Evolutionary conservation across 1,284 basidiomycete genomes (phyloP).

Genomic region (Athelia sp.): DNA sequence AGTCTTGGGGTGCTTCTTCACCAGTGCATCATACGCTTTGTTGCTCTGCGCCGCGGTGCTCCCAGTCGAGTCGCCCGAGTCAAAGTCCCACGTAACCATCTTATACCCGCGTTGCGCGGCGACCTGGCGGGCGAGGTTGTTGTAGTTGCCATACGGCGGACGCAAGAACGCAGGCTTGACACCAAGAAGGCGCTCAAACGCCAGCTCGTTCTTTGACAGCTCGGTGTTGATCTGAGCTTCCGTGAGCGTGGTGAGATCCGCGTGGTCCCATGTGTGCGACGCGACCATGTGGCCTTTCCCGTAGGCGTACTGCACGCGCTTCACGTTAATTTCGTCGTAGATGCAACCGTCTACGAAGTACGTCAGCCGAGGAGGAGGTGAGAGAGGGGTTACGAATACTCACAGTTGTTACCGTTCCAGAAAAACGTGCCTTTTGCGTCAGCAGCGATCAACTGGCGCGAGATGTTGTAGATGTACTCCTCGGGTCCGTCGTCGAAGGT

Average conservation of each 20-base stretch:
- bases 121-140: slow-evolving; percentile 41
- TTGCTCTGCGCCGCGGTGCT: slow-evolving; percentile 23
- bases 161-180: slow-evolving; percentile 42
- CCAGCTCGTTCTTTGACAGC: slow-evolving; percentile 10
- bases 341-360: slow-evolving; percentile 44
- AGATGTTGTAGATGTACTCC: slow-evolving; percentile 12
- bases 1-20: slow-evolving; percentile 1
- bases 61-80: slow-evolving; percentile 32
- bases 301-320: slow-evolving; percentile 26
- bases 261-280: slow-evolving; percentile 19
- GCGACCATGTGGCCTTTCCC: slow-evolving; percentile 16
- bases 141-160: slow-evolving; percentile 46
- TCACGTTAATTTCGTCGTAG: slow-evolving; percentile 31
- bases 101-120: slow-evolving; percentile 34
- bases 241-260: slow-evolving; percentile 9
- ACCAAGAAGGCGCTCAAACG: slow-evolving; percentile 17
- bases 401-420: slow-evolving; percentile 34
- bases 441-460: slow-evolving; percentile 29
- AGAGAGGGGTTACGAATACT: slow-evolving; percentile 3
- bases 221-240: slow-evolving; percentile 10
- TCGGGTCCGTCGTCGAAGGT: background rate
- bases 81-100: slow-evolving; percentile 39
- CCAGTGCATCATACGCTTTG: slow-evolving; percentile 23
- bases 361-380: background rate
- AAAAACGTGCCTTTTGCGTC: slow-evolving; percentile 51